Conservation (phyloP, 1,284 basidiomycete genomes). For the Cryptococcus maquisensis region DNA sequence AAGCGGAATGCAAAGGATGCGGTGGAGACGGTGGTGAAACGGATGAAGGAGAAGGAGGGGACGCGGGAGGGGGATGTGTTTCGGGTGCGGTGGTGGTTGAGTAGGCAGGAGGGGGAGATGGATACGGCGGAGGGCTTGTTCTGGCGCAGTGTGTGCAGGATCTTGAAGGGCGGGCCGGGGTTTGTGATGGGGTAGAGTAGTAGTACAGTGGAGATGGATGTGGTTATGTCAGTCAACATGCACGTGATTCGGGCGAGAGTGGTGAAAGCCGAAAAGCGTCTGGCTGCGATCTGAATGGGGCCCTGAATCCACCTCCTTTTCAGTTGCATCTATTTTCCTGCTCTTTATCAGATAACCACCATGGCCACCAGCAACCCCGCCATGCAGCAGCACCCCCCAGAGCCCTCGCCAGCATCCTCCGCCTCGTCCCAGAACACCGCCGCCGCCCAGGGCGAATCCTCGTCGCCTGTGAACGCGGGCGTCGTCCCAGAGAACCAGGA, state of each 20-base stretch:
- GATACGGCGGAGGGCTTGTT: constrained; percentile 40
- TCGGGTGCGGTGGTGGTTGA: constrained; percentile 31
- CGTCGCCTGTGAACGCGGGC: too few species aligned
- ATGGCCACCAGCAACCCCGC: too few species aligned
- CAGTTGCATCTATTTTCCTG: too few species aligned
- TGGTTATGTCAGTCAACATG: background rate
- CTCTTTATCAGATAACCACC: too few species aligned
- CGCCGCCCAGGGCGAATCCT: too few species aligned
- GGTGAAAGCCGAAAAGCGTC: background rate
- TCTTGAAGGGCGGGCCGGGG: constrained; percentile 34
- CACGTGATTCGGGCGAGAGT: background rate
- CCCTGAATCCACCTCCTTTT: too few species aligned
- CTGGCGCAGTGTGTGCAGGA: constrained; percentile 41
- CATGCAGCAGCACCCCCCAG: too few species aligned
- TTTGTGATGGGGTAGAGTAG: constrained; percentile 36
- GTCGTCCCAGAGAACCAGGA: too few species aligned
- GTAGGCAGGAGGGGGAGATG: constrained; percentile 37
- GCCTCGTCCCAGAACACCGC: too few species aligned
- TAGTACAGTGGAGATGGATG: too few species aligned
- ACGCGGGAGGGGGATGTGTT: constrained; percentile 38
- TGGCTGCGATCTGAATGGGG: too few species aligned
- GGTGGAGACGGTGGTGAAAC: constrained; percentile 39
- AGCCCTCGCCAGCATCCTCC: too few species aligned
- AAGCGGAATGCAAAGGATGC: constrained; percentile 39
- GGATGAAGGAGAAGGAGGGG: constrained; percentile 41